Evolutionary conservation across 257 asterid species (phyloP).

Genomic region (Fraxinus anomala): DNA sequence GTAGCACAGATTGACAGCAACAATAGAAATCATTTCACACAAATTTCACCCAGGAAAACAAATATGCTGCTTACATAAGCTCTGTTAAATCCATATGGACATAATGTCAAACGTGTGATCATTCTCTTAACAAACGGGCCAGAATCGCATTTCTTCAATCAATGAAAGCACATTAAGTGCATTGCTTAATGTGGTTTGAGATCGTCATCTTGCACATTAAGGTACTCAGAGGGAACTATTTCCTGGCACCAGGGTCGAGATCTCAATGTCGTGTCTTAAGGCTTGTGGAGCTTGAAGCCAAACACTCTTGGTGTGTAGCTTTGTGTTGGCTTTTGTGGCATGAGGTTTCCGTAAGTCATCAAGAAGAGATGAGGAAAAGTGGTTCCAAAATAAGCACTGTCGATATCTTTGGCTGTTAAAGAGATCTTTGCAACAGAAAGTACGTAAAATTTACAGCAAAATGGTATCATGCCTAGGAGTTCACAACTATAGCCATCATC

Average conservation of each 20-base stretch:
- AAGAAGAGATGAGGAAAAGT: slow-evolving; percentile 84
- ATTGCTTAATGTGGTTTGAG: slow-evolving; percentile 27
- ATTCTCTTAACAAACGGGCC: slow-evolving; percentile 25
- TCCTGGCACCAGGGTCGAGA: slow-evolving; percentile 22
- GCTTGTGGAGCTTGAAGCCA: slow-evolving; percentile 80
- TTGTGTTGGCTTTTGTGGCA: slow-evolving; percentile 74
- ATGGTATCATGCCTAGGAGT: neutral
- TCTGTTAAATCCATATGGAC: slow-evolving; percentile 9
- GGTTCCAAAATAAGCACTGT: slow-evolving; percentile 85
- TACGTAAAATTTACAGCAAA: neutral
- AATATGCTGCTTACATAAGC: slow-evolving; percentile 27
- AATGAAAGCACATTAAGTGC: slow-evolving; percentile 18
- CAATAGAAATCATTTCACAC: slow-evolving; percentile 26
- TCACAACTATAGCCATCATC: neutral
- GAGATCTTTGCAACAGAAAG: slow-evolving; percentile 26
- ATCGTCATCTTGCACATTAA: slow-evolving; percentile 21
- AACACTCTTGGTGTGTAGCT: slow-evolving; percentile 73
- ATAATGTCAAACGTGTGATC: slow-evolving; percentile 10
- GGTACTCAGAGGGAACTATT: slow-evolving; percentile 27
- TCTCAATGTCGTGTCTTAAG: slow-evolving; percentile 33
- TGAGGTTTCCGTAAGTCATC: slow-evolving; percentile 86
- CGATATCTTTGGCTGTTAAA: slow-evolving; percentile 62
- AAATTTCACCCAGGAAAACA: slow-evolving; percentile 23
- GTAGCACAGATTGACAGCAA: slow-evolving; percentile 8
- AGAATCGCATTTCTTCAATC: slow-evolving; percentile 36